Evolutionary conservation across 495 filamentous ascomycete species (phyloP), one percentile per base, ranked within the genome.

Genomic region (Penicillium egyptiacum): DNA sequence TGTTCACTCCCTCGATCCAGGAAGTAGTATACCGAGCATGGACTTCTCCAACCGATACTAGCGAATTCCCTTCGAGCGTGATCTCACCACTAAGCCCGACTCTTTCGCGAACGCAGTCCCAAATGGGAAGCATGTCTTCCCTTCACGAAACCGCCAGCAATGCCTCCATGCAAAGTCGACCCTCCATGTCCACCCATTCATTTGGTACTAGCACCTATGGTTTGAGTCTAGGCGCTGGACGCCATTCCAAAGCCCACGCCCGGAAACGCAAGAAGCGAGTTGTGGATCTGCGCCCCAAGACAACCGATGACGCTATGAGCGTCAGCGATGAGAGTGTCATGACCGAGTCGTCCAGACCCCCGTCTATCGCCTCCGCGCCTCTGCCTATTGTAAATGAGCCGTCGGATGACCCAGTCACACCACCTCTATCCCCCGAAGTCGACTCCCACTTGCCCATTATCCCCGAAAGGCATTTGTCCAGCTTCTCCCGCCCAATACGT

Each of bases 231-330:
- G 87, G 86, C 1, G 77, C 84, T 14, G 82, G 82, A 31, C 79
- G 84, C 35, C 82, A 88, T 62, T 81, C 85, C 8, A 87, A 89
- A 68, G 73, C 80, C 25, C 72, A 82, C n/a, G 82, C 82, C 26
- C 82, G 90, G 30, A 92, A 88, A 68, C 88, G 91, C 70, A 98
- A 96, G 82, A 92, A 85, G 57, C 83, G 94, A n/a, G 89, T 98
- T 28, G 91, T 98, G 56, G 92, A 98, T 68, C 73, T 98, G 42
- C 87, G 92, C 56, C 80, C 81, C 39, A 85, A 80, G 66, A 71
- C 80, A n/a, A 73, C 74, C 17, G 74, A 76, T 40, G 80, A 82
- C 33, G 77, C 78, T n/a, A 80, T 84, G 58, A 81, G 79, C 51
- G 74, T 76, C 19, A 83, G 80, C 66, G 80, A 78, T 48, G 80